Evolutionary conservation across 371 early-diverging fungal genomes (phyloP), one percentile per base, ranked within the genome.

Genomic region (Ordospora pajunii): DNA sequence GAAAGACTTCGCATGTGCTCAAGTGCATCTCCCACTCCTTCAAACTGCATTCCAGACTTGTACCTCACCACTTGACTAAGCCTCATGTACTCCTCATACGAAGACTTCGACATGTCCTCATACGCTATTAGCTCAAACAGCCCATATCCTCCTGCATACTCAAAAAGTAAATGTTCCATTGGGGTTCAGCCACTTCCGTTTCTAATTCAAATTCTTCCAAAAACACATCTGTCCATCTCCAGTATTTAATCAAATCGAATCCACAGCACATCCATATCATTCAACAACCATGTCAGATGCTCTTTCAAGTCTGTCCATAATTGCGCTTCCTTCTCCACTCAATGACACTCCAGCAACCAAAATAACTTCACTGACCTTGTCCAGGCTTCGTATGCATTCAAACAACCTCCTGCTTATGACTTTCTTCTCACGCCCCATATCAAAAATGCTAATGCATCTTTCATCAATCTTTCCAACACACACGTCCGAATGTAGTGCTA

Each of bases 301-400:
- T 80, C 94, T 95, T 73, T 90, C 87, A 32, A 96, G 73, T 19
- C 98, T 84, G 86, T 98, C 96, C 97, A 97, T 97, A 27, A 97
- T 90, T 1, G 97, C 97, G 84, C 91, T 79, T 0, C 96, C 97
- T 81, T 92, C 92, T 12, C 88, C 80, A 6, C 83, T 84, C 46
- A 91, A 92, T 0, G 84, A 79, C 1, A 94, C 67, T n/a, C 50
- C 72, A n/a, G 17, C 90, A 0, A 94, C 91, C 76, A 95, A 88
- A 68, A 96, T 93, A 68, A 88, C 88, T 2, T 89, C 90, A 1
- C 87, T 83, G 8, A 86, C 84, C 12, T 85, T 81, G 83, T 97
- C 98, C 74, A 94, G 83, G 50, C 87, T 87, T 67, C 91, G 86
- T 58, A 97, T 83, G 0, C 90, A 89, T 37, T 85, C 84, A 83